A percentile compares a stretch with the other conserved stretches of the same genome.
phyloP scores from a whole-genome alignment of 306 rosid species.

The peach (Prunus persica) region Prunus_persica_NCBIv2 NC_034010.1:28276501-28277000 shows the following conservation, averaged over 20 bases:
- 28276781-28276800: constrained; percentile 86
- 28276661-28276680: constrained; percentile 67
- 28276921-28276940: constrained; percentile 82
- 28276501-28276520: constrained; percentile 89
- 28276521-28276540: constrained; percentile 81
- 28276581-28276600: neutral
- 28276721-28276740: constrained; percentile 34
- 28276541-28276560: constrained; percentile 86
- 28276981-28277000: constrained; percentile 41
- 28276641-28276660: neutral
- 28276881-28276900: constrained; percentile 59
- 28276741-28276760: constrained; percentile 66
- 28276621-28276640: neutral
- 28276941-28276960: constrained; percentile 86
- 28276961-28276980: constrained; percentile 52
- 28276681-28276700: constrained; percentile 47
- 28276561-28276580: constrained; percentile 58
- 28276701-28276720: constrained; percentile 50
- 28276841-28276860: constrained; percentile 71
- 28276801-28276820: constrained; percentile 92
- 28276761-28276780: constrained; percentile 97
- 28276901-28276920: constrained; percentile 50
- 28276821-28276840: constrained; percentile 80
- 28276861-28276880: constrained; percentile 67
- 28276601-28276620: neutral